Percentiles rank a stretch among this genome's conserved stretches.
These are phyloP conservation scores for Powellomyces hirtus DNA, from an alignment of 192 early-diverging fungal species.

Conservation along the genomic window DNA sequence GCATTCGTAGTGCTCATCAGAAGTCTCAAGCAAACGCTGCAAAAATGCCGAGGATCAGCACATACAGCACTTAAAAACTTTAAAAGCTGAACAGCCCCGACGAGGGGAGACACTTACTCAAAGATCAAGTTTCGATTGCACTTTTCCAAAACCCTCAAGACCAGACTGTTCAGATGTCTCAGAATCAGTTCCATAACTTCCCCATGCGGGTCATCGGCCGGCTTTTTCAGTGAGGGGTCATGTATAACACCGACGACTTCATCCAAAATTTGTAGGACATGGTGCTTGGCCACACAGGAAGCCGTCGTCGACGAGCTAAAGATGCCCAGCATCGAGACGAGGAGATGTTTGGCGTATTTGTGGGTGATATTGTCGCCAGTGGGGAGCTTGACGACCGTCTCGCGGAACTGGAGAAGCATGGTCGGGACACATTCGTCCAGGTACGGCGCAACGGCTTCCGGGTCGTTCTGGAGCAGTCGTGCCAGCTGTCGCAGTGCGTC, in stretches of 20 bases:
- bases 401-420: slow-evolving; percentile 68
- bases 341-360: slow-evolving; percentile 70
- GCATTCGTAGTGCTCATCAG: slow-evolving; percentile 11
- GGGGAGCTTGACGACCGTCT: slow-evolving; percentile 58
- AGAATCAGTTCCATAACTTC: slow-evolving; percentile 51
- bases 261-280: slow-evolving; percentile 67
- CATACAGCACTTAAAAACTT: no score
- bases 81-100: no score
- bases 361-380: slow-evolving; percentile 34
- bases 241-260: slow-evolving; percentile 78
- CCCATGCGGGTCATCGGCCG: slow-evolving; percentile 54
- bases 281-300: slow-evolving; percentile 54
- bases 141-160: slow-evolving; percentile 90
- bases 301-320: slow-evolving; percentile 74
- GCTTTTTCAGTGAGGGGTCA: slow-evolving; percentile 62
- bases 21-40: background rate
- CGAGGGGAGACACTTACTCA: background rate
- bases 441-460: slow-evolving; percentile 56
- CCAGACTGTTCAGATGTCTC: slow-evolving; percentile 79
- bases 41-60: no score
- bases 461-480: slow-evolving; percentile 49
- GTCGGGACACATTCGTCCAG: slow-evolving; percentile 68
- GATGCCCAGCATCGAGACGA: slow-evolving; percentile 72
- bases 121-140: slow-evolving; percentile 59
- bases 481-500: slow-evolving; percentile 78